Conservation (phyloP, 768 basidiomycete species). For the Tylopilus sp. region DNA sequence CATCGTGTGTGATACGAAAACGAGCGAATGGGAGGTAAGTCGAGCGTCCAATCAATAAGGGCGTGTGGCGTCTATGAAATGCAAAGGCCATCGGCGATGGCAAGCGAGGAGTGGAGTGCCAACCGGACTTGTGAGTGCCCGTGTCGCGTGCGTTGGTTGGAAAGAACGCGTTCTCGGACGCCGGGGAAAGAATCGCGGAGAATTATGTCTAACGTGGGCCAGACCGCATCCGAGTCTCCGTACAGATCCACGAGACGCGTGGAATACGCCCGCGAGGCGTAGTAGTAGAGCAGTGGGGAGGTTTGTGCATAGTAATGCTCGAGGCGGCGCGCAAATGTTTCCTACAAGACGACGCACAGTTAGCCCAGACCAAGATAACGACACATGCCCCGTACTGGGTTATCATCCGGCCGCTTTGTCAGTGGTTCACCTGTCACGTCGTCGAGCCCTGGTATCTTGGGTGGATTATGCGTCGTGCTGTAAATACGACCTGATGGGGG, state of each 20-base stretch:
- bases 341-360: conserved; percentile 40
- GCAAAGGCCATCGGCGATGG: conserved; percentile 9
- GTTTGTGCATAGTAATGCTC: conserved; percentile 74
- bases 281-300: conserved; percentile 78
- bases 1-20: conserved; percentile 2
- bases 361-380: not conserved
- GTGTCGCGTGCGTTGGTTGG: conserved; percentile 13
- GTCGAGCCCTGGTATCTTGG: conserved; percentile 72
- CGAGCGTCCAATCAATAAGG: not conserved
- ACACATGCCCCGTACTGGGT: conserved; percentile 53
- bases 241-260: conserved; percentile 52
- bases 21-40: conserved; percentile 3
- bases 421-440: conserved; percentile 84
- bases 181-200: conserved; percentile 53
- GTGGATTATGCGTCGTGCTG: conserved; percentile 82
- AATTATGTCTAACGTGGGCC: conserved; percentile 70
- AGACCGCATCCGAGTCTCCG: conserved; percentile 76
- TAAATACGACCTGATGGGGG: conserved; percentile 83
- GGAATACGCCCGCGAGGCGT: conserved; percentile 40
- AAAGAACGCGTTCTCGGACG: conserved; percentile 45
- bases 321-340: conserved; percentile 72
- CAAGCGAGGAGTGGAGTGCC: conserved; percentile 7
- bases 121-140: conserved; percentile 17
- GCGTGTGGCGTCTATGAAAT: conserved; percentile 9
- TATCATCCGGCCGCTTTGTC: conserved; percentile 80